Percentiles rank a stretch among this genome's conserved stretches.
Conservation (phyloP, 345 rosid genomes). For the Carallia pectinifolia region DNA sequence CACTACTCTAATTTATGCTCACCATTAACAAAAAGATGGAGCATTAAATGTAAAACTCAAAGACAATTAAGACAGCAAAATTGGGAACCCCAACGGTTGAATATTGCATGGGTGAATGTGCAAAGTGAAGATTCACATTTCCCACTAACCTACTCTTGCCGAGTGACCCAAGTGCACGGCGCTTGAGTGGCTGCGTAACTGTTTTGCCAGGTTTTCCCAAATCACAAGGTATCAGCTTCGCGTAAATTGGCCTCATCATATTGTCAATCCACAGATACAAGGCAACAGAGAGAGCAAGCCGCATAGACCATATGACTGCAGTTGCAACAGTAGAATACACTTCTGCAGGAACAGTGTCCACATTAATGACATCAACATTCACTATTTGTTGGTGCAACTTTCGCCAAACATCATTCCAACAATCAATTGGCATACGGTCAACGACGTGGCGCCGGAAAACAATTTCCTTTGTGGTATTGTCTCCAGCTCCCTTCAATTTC, state of each 20-base stretch:
- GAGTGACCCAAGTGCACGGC: slow-evolving; percentile 79
- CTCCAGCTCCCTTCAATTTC: slow-evolving; percentile 36
- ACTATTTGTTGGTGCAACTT: slow-evolving; percentile 89
- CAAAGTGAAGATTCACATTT: not conserved
- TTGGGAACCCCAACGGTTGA: not conserved
- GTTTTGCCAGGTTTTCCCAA: slow-evolving; percentile 65
- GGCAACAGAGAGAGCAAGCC: slow-evolving; percentile 74
- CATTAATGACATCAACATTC: slow-evolving; percentile 78
- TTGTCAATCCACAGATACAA: slow-evolving; percentile 80
- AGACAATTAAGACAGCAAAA: not conserved
- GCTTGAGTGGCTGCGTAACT: slow-evolving; percentile 58
- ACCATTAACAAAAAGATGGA: not conserved
- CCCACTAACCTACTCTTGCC: slow-evolving; percentile 84
- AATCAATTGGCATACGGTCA: slow-evolving; percentile 90
- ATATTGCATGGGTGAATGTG: no score
- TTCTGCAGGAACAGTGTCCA: slow-evolving; percentile 73
- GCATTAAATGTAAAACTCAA: no score
- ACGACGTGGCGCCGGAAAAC: slow-evolving; percentile 79
- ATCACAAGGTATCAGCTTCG: slow-evolving; percentile 89
- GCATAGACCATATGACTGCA: slow-evolving; percentile 88
- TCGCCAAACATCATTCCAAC: slow-evolving; percentile 94
- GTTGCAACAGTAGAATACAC: slow-evolving; percentile 79
- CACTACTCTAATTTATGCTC: not conserved
- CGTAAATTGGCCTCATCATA: slow-evolving; percentile 78
- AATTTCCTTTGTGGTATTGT: slow-evolving; percentile 53